Evolutionary conservation across 2,329 filamentous ascomycete genomes (phyloP).

Genomic region (Daldinia eschscholtzii): DNA sequence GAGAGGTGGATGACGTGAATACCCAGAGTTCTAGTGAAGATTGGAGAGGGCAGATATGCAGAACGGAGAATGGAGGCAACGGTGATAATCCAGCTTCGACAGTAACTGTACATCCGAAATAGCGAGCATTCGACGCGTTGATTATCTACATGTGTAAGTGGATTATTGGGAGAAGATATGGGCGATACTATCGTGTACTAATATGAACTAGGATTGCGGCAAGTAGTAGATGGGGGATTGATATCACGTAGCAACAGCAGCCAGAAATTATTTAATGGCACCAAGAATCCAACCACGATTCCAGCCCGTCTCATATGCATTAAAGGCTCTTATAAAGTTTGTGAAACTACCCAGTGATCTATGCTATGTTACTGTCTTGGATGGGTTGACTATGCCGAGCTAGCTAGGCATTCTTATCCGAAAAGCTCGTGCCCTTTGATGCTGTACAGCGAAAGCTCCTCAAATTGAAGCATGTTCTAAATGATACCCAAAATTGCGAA

Average conservation of each 20-base stretch:
- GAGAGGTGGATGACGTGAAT: neutral
- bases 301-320: neutral
- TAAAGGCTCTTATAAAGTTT: neutral
- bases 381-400: too few relatives aligned
- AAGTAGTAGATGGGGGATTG: slow-evolving; percentile 11
- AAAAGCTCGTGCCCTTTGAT: too few relatives aligned
- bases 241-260: slow-evolving; percentile 6
- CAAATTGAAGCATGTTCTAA: too few relatives aligned
- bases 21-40: neutral
- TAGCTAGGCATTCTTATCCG: too few relatives aligned
- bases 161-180: neutral
- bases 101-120: neutral
- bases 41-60: neutral
- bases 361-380: neutral
- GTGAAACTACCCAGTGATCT: neutral
- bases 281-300: neutral
- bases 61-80: neutral
- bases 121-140: neutral
- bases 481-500: too few relatives aligned
- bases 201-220: slow-evolving; percentile 20
- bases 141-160: slow-evolving; percentile 24
- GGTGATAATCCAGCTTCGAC: neutral
- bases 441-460: too few relatives aligned
- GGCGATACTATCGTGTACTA: slow-evolving; percentile 10
- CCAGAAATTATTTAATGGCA: neutral